Evolutionary conservation across 1,139 yeast genomes (phyloP), one percentile per base, ranked within the genome.

Genomic region (Suhomyces wounanorum): DNA sequence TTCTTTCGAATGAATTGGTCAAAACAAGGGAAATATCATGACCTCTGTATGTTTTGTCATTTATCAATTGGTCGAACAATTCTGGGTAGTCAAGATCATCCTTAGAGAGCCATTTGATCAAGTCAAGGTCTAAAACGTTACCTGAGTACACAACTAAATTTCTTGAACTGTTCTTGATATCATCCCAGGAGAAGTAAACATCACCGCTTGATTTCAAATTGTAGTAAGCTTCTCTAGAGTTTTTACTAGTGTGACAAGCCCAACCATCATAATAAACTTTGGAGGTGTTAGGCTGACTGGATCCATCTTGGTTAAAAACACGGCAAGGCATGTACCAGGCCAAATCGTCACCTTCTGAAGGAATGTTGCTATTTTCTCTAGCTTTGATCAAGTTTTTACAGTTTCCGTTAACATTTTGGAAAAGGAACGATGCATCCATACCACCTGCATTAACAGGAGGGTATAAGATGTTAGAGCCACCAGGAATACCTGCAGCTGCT

Each of bases 241-340:
- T 58, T 3, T 77, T 61, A 14, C 89, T 79, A 0, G 97, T 89
- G 69, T 94, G 98, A 69, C 99, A 94, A 9, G 91, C 95, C 84
- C 90, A 91, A 16, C 97, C 97, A 41, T 77, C 71, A 66, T 90
- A 90, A 61, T 82, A 83, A 31, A 77, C 79, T 25, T 74, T 65
- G 2, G 91, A 78, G 58, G 78, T 79, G 63, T 89, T 85, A 28
- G 89, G 87, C 33, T 70, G 53, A 1, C 87, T 67, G 2, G 92
- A 77, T 5, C 96, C 96, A 67, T 89, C 88, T 59, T 82, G 86
- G 44, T 76, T 70, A 53, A 85, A 75, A 44, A 87, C 57, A 60
- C 84, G 84, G 72, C 99, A 94, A 3, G 99, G 98, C 87, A 91
- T 90, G 70, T 94, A 94, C 96, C 97, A 92, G 9, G 96, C 98